These are phyloP conservation scores for Aspergillus felis DNA, from an alignment of 2,329 filamentous ascomycete species.

Conservation along the genomic window DNA sequence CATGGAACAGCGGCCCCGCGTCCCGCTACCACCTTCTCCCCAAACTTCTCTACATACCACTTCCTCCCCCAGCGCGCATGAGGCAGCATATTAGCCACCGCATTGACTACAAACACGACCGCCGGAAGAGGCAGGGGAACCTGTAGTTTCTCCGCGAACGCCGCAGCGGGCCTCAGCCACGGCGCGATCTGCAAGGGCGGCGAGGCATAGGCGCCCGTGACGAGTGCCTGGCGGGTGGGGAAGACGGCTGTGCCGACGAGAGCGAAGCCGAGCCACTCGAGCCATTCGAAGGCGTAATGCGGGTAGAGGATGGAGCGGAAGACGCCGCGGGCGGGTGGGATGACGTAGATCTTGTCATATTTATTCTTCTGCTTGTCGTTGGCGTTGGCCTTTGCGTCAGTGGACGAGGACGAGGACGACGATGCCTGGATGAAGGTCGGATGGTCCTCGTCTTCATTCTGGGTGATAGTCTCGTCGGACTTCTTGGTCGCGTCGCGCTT, in stretches of 20 bases:
- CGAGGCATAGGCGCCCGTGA: neutral
- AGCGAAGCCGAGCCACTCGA: conserved; percentile 91
- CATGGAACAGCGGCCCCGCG: conserved; percentile 71
- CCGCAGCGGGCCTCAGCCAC: conserved; percentile 33
- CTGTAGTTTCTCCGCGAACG: conserved; percentile 21
- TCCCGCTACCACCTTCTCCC: conserved; percentile 70
- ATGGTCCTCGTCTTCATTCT: conserved; percentile 18
- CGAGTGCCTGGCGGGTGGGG: conserved; percentile 10
- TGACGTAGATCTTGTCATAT: conserved; percentile 78
- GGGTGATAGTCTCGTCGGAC: conserved; percentile 13
- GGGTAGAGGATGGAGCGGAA: conserved; percentile 83
- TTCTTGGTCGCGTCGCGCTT: conserved; percentile 49
- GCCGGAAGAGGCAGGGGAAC: conserved; percentile 66
- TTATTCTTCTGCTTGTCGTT: conserved; percentile 42
- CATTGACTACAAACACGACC: conserved; percentile 77
- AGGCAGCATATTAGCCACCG: conserved; percentile 85
- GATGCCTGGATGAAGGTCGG: neutral
- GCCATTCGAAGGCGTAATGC: conserved; percentile 95
- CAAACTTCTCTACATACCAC: conserved; percentile 90
- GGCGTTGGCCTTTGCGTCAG: neutral
- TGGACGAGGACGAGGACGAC: neutral
- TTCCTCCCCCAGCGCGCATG: conserved; percentile 72
- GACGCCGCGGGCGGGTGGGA: conserved; percentile 74
- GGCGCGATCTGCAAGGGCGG: conserved; percentile 30
- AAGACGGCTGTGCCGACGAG: conserved; percentile 47